Conservation (phyloP, 768 basidiomycete species). For the Lentinula aciculospora region DNA sequence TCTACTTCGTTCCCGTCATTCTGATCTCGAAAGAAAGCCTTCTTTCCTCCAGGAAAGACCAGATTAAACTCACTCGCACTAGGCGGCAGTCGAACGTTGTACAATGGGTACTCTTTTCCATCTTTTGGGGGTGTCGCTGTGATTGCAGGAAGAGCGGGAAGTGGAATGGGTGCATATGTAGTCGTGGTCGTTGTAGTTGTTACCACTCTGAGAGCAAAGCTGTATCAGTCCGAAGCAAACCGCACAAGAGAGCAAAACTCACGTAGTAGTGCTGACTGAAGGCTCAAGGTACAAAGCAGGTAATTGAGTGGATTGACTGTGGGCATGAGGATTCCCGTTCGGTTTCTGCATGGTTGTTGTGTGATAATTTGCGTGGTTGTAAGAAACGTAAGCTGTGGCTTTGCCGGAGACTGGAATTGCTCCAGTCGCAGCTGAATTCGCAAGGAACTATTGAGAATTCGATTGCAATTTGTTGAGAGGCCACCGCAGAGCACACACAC, state of each 20-base stretch:
- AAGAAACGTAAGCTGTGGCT: not conserved
- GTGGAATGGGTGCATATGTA: conserved; percentile 80
- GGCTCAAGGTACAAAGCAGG: conserved; percentile 44
- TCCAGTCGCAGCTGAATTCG: not conserved
- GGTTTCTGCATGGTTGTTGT: not conserved
- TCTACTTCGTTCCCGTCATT: conserved; percentile 62
- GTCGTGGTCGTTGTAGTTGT: conserved; percentile 92
- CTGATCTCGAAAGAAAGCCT: conserved; percentile 72
- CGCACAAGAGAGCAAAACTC: conserved; percentile 21
- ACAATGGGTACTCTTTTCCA: conserved; percentile 73
- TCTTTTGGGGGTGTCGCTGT: conserved; percentile 55
- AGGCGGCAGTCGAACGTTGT: conserved; percentile 68
- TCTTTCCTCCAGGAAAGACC: conserved; percentile 75
- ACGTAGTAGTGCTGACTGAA: conserved; percentile 84
- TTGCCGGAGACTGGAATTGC: not conserved
- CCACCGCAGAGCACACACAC: not conserved
- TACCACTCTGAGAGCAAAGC: conserved; percentile 57
- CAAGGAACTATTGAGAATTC: not conserved
- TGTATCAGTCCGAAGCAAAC: conserved; percentile 7
- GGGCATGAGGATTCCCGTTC: not conserved
- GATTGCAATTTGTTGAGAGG: not conserved
- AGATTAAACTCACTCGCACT: conserved; percentile 73
- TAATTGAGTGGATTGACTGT: not conserved
- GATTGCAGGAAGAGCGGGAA: conserved; percentile 70
- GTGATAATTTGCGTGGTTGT: not conserved